Percentiles rank a stretch among this genome's conserved stretches.
These are phyloP conservation scores for Raffaelea albimanens DNA, from an alignment of 2,329 filamentous ascomycete genomes.

Conservation along the genomic window DNA sequence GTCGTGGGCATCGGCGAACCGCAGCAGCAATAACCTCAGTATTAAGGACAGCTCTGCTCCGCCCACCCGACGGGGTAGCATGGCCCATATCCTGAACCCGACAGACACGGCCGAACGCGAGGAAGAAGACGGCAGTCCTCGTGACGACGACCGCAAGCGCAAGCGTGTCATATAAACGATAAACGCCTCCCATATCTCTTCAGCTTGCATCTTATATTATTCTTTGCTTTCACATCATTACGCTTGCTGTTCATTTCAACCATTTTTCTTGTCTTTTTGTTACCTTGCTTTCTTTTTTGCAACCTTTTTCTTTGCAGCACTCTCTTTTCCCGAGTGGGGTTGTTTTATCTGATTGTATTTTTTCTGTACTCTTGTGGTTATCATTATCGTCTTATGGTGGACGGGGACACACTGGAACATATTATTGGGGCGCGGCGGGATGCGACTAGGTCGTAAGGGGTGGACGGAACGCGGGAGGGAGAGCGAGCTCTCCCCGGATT, in stretches of 20 bases:
- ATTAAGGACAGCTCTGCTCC: constrained; percentile 47
- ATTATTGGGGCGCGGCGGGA: background rate
- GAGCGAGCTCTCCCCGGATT: background rate
- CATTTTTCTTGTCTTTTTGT: background rate
- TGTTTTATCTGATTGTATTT: background rate
- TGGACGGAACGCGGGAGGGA: background rate
- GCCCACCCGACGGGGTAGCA: constrained; percentile 48
- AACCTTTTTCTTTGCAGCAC: too few species aligned
- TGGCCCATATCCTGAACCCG: constrained; percentile 55
- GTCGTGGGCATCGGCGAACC: constrained; percentile 44
- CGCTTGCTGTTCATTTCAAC: too few species aligned
- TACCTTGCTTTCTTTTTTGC: background rate
- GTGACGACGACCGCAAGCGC: constrained; percentile 51
- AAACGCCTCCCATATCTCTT: background rate
- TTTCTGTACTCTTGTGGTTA: background rate
- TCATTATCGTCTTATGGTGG: background rate
- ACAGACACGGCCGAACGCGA: constrained; percentile 46
- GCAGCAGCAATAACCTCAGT: constrained; percentile 32
- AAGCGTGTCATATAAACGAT: constrained; percentile 42
- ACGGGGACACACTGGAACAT: background rate
- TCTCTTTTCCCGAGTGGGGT: background rate
- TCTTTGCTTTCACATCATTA: background rate
- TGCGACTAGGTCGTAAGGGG: background rate
- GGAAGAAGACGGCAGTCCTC: constrained; percentile 44
- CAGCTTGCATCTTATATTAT: background rate